Evolutionary conservation across 164 flowering plant species (phyloP), one percentile per base, ranked within the genome.

Genomic region (Echeveria elegans): DNA sequence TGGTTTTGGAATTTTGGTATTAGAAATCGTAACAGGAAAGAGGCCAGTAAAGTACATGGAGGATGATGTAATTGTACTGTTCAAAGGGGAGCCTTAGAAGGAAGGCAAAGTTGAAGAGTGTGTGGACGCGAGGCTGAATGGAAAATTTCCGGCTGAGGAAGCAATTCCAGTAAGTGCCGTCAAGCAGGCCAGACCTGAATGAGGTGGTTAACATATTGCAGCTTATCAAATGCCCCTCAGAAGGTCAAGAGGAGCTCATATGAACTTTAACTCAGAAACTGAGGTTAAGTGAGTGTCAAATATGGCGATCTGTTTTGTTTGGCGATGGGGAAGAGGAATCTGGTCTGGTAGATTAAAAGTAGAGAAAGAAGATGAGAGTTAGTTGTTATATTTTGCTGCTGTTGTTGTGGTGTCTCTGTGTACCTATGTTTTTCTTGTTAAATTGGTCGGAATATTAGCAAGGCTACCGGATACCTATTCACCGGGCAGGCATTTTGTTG

Each of bases 41-140:
- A 82, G 82, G 75, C 97, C 97, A 8, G 97, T 93, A 18, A 97
- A 93, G 72, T 93, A 93, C 79, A 86, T 86, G 96, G 98, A 93
- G 72, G 98, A 93, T 41, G 98, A 93, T 69, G 98, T 93, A 43
- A 83, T 86, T 40, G 92, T 93, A 48, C 84, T 93, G 1, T 82
- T 86, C 64, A 97, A 93, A 79, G 98, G 56, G 88, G 86, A 29
- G 87, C 88, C 24, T 69, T 93, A 63, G 97, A n/a, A 93, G 58
- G 94, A 84, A 68, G 94, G 94, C 28, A 81, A 75, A 69, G 83
- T 83, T 30, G 96, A 85, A 72, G 90, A 84, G 66, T 93, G 97
- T 56, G 82, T 93, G n/a, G 97, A 93, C 56, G 71, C 37, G 36
- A 76, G 82, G 75, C 82, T 93, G 4, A 68, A 52, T 0, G 92